These are phyloP conservation scores for Alternaria solani DNA, from an alignment of 2,329 filamentous ascomycete species.

Conservation along the genomic window DNA sequence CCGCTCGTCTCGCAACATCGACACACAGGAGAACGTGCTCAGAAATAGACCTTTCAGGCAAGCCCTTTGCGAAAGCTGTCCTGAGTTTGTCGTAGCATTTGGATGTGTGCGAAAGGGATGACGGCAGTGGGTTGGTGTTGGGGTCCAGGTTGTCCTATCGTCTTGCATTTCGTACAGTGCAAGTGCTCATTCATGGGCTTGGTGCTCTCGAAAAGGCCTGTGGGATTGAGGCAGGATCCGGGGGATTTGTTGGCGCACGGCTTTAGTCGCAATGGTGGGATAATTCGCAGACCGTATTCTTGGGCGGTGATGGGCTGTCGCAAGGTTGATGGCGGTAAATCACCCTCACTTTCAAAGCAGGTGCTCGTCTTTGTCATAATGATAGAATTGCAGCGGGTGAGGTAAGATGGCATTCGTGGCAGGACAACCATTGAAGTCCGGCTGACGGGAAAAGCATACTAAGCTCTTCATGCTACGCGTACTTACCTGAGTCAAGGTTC, in stretches of 20 bases:
- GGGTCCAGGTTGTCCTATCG: background rate
- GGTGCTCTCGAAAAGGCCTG: slow-evolving; percentile 21
- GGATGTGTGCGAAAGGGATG: background rate
- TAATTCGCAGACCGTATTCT: slow-evolving; percentile 2
- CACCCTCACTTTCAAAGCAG: slow-evolving; percentile 11
- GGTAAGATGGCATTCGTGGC: slow-evolving; percentile 9
- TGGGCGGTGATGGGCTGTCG: slow-evolving; percentile 10
- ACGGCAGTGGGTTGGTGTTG: background rate
- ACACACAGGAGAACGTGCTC: background rate
- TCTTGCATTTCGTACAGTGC: background rate
- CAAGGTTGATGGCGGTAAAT: slow-evolving; percentile 15
- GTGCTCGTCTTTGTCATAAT: slow-evolving; percentile 7
- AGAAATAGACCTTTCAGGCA: background rate
- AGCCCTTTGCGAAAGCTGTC: background rate
- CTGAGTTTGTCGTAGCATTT: background rate
- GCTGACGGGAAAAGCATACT: slow-evolving; percentile 11
- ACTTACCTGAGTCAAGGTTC: slow-evolving; percentile 6
- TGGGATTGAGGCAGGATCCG: background rate
- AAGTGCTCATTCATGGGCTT: slow-evolving; percentile 7
- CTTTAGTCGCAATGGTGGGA: slow-evolving; percentile 14
- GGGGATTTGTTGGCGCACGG: slow-evolving; percentile 16
- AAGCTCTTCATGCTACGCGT: slow-evolving; percentile 13
- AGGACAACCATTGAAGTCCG: slow-evolving; percentile 5
- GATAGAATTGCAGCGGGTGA: slow-evolving; percentile 3
- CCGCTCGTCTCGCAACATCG: background rate